Conservation (phyloP, 345 rosid genomes). For the Ricinus communis region DNA sequence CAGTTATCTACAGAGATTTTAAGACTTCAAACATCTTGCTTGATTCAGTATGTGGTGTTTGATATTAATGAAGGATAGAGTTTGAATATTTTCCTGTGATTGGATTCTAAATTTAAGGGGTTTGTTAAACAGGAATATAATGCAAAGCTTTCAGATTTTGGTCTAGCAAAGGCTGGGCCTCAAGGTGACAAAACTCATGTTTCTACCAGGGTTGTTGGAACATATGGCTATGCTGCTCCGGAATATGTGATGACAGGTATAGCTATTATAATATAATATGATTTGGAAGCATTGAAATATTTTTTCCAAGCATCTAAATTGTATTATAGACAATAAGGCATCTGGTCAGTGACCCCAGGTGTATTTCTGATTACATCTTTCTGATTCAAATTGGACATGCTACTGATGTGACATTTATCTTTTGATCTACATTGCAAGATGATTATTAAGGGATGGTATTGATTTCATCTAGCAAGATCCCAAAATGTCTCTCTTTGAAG, state of each 20-base stretch:
- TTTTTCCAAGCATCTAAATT: neutral
- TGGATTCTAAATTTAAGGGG: too few species aligned
- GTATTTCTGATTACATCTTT: neutral
- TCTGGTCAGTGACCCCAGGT: neutral
- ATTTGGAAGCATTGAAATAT: neutral
- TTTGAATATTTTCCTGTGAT: neutral
- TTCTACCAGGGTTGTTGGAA: conserved; percentile 38
- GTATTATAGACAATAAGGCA: neutral
- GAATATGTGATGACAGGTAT: conserved; percentile 40
- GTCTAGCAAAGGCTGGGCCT: conserved; percentile 40
- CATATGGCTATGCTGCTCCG: conserved; percentile 39
- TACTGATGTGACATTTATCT: neutral
- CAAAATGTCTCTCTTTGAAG: neutral
- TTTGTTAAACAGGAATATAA: conserved; percentile 31
- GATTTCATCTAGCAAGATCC: neutral
- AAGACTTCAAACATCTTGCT: conserved; percentile 38
- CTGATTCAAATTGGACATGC: neutral
- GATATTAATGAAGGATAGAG: neutral
- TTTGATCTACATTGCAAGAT: neutral
- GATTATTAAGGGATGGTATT: too few species aligned
- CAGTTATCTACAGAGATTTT: conserved; percentile 37
- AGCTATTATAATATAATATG: neutral
- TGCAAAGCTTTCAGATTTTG: conserved; percentile 39
- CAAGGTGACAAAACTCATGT: conserved; percentile 40
- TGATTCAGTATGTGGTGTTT: conserved; percentile 25